Conservation (phyloP, 208 protist genomes). For the Leishmania guyanensis region DNA sequence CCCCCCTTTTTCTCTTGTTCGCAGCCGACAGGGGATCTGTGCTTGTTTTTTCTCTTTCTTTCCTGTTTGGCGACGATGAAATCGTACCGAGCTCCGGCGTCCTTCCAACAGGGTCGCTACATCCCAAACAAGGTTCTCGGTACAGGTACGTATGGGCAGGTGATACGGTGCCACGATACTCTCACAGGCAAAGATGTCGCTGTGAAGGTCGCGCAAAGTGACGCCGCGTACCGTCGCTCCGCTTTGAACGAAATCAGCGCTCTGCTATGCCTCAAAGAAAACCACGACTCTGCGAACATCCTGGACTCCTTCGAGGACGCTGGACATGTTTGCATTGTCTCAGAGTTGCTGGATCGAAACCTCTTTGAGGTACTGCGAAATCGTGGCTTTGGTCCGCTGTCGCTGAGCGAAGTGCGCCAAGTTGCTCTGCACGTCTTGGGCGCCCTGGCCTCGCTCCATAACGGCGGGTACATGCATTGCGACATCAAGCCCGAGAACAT, state of each 20-base stretch:
- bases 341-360: conserved; percentile 75
- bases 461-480: conserved; percentile 93
- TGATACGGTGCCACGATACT: conserved; percentile 88
- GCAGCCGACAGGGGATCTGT: neutral
- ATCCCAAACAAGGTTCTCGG: conserved; percentile 75
- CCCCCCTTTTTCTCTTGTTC: neutral
- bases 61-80: conserved; percentile 39
- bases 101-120: conserved; percentile 67
- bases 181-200: conserved; percentile 71
- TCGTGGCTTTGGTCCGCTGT: conserved; percentile 57
- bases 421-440: conserved; percentile 50
- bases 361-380: conserved; percentile 70
- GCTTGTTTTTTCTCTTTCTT: conserved; percentile 1
- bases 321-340: conserved; percentile 85
- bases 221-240: conserved; percentile 79
- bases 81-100: conserved; percentile 45
- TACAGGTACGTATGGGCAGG: conserved; percentile 92
- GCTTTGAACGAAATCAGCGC: conserved; percentile 82
- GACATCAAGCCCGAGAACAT: conserved; percentile 98
- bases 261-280: conserved; percentile 50
- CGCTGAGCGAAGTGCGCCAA: conserved; percentile 55
- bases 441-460: conserved; percentile 69
- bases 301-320: conserved; percentile 80
- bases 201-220: conserved; percentile 84
- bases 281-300: conserved; percentile 49